Conservation (phyloP, 2,329 filamentous ascomycete species). For the Penicillium sp. region DNA sequence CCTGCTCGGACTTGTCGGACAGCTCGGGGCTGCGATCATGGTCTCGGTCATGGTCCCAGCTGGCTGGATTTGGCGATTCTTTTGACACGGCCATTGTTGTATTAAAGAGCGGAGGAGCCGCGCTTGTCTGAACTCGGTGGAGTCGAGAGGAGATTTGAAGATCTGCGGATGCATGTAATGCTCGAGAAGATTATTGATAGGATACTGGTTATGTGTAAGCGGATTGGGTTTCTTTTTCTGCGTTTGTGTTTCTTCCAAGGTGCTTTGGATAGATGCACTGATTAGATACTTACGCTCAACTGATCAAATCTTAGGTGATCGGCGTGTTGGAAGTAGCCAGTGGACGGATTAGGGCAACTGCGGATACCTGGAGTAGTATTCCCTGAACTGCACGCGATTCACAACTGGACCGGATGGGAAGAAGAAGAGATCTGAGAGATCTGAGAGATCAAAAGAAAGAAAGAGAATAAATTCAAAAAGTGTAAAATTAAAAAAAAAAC, state of each 20-base stretch:
- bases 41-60: slow-evolving; percentile 15
- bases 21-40: slow-evolving; percentile 17
- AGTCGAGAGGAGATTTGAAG: slow-evolving; percentile 24
- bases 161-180: slow-evolving; percentile 38
- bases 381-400: slow-evolving; percentile 7
- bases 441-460: not conserved
- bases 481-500: not conserved
- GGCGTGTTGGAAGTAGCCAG: not conserved
- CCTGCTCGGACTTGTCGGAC: slow-evolving; percentile 23
- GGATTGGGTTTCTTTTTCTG: not conserved
- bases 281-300: not conserved
- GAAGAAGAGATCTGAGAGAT: not conserved
- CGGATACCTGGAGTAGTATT: slow-evolving; percentile 4
- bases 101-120: slow-evolving; percentile 36
- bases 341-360: slow-evolving; percentile 13
- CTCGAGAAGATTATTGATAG: slow-evolving; percentile 1
- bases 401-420: slow-evolving; percentile 7
- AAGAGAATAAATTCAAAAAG: slow-evolving; percentile 1
- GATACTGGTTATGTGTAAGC: not conserved
- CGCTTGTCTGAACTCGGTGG: slow-evolving; percentile 33
- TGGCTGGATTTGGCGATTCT: slow-evolving; percentile 17
- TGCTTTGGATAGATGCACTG: not conserved
- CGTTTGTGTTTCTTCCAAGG: not conserved
- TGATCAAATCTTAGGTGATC: not conserved
- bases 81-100: slow-evolving; percentile 38